Evolutionary conservation across 1,284 basidiomycete species (phyloP), one percentile per base, ranked within the genome.

Genomic region (Pyrrhoderma lamaoense): DNA sequence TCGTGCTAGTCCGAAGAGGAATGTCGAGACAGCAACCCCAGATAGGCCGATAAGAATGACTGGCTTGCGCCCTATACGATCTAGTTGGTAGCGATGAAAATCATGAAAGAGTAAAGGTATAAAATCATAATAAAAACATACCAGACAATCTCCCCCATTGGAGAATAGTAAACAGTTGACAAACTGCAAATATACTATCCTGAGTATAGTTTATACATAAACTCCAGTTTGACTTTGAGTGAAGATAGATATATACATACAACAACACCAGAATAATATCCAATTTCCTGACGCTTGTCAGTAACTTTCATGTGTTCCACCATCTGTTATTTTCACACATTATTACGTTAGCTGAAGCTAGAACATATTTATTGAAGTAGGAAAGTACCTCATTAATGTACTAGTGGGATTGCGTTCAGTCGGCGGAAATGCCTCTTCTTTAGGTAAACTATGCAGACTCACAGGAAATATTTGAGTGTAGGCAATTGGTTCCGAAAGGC

Each of bases 41-140:
- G 59, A 48, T 3, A 65, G 47, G 14, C 65, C 65, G 36, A 59
- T 54, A 9, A 65, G 44, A 34, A 67, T 51, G 25, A 67, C 62
- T 11, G 65, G 64, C 23, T 63, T 62, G 1, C 65, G 58, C 34
- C 65, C 65, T 25, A 64, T 59, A 8, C 57, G 56, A 51, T 67
- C 65, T 57, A 18, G 8, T 42, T n/a, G n/a, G n/a, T n/a, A n/a
- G n/a, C n/a, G n/a, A n/a, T n/a, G n/a, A n/a, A n/a, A n/a, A n/a
- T n/a, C n/a, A n/a, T n/a, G n/a, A n/a, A n/a, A n/a, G n/a, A n/a
- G n/a, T n/a, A n/a, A n/a, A n/a, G n/a, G n/a, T n/a, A n/a, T n/a
- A n/a, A n/a, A n/a, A n/a, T 11, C 27, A 11, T 11, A 31, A 5
- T 11, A 5, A 31, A 5, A 31, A 5, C 27, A 21, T 35, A 61